Conservation (phyloP, 225 moss, liverwort and hornwort species). For the Anthoceros angustus region DNA sequence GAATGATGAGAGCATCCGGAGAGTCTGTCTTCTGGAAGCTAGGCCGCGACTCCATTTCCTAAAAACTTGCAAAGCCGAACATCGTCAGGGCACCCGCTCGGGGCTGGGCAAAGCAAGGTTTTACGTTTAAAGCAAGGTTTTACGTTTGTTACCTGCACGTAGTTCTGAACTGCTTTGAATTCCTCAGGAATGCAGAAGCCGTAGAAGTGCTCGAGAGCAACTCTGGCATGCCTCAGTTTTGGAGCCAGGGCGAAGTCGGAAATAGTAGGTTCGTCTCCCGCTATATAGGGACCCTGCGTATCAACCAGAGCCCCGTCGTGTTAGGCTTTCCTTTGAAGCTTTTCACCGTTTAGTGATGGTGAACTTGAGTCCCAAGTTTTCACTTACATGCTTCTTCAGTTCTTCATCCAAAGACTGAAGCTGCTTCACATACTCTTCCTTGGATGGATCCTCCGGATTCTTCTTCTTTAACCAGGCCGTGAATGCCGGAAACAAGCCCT, state of each 20-base stretch:
- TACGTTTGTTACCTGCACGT: conserved; percentile 43
- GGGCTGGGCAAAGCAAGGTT: background rate
- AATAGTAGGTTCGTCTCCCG: conserved; percentile 49
- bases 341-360: too few species aligned
- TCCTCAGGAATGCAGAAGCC: conserved; percentile 42
- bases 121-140: background rate
- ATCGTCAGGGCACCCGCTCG: background rate
- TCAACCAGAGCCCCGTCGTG: background rate
- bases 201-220: conserved; percentile 51
- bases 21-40: conserved; percentile 76
- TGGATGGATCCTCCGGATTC: conserved; percentile 38
- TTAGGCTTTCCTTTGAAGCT: background rate
- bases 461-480: conserved; percentile 58
- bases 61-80: background rate
- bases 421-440: conserved; percentile 44
- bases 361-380: background rate
- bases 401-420: conserved; percentile 47
- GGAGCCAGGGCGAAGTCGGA: conserved; percentile 84
- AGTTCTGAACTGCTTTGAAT: conserved; percentile 35
- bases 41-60: conserved; percentile 49
- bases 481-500: conserved; percentile 47
- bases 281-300: conserved; percentile 71
- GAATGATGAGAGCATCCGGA: conserved; percentile 54
- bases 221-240: conserved; percentile 47
- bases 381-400: conserved; percentile 31